Evolutionary conservation across 805 yeast genomes (phyloP), one percentile per base, ranked within the genome.

Genomic region (Ogataea haglerorum): DNA sequence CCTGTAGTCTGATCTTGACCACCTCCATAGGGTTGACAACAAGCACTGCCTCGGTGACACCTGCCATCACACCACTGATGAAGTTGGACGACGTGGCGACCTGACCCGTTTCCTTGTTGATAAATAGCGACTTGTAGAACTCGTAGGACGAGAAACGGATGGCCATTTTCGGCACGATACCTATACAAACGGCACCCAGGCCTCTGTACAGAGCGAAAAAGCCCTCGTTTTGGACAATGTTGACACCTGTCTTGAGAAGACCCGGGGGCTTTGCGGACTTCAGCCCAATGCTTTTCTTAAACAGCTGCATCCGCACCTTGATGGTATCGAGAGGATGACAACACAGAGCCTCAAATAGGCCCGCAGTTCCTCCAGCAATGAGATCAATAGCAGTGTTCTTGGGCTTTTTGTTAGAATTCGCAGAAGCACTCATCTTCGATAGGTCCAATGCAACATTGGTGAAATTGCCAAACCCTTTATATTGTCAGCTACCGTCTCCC

Each of bases 281-380:
- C 15, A 49, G 60, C 34, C 75, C 72, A n/a, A 83, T 78, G 3
- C 75, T 64, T 59, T 81, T 82, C 58, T 78, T 78, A 61, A 84
- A 82, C 55, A 91, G 75, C 65, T 91, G 98, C 98, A 91, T 91
- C 60, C 98, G 80, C 47, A 91, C 99, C 67, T 91, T 91, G 62
- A 91, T 86, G 29, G 99, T 91, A 63, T 91, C 99, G 54, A 91
- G 75, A n/a, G 98, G 98, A 65, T 91, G 99, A 64, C 99, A 91
- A 63, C 91, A 81, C 48, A 93, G 73, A n/a, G 98, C 99, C 72
- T 91, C 99, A 60, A 90, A 87, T 46, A 91, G 72, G 44, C 99
- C 99, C 10, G 99, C 99, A 6, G 91, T 80, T 56, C 99, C 99
- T 54, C 99, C 99, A 24, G 97, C 93, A 35, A 87, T 72, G 51